phyloP scores from a whole-genome alignment of 441 rosid genomes.

The Bruguiera hainesii region DNA sequence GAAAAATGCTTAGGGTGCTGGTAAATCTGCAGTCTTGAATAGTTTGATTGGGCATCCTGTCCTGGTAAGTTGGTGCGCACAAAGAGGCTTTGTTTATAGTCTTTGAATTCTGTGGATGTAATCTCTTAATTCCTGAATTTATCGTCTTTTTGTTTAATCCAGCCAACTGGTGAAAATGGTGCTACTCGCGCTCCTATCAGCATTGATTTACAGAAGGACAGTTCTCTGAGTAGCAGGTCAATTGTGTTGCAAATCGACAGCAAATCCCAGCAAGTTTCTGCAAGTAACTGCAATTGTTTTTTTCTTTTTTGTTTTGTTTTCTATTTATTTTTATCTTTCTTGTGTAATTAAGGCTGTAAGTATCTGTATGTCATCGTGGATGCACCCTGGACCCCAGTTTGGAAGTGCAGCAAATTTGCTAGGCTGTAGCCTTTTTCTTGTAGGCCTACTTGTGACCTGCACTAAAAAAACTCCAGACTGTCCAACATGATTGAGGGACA shows the following conservation, averaged over 20 bases:
- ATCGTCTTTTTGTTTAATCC: constrained; percentile 18
- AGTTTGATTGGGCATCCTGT: constrained; percentile 95
- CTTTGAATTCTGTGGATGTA: too few relatives aligned
- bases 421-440: too few relatives aligned
- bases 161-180: constrained; percentile 98
- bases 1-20: constrained; percentile 63
- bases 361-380: too few relatives aligned
- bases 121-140: neutral
- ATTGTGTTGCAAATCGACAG: constrained; percentile 73
- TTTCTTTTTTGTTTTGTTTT: neutral
- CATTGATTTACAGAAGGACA: constrained; percentile 61
- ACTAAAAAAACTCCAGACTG: too few relatives aligned
- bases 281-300: constrained; percentile 48
- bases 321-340: constrained; percentile 9
- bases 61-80: constrained; percentile 8
- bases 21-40: constrained; percentile 87
- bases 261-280: constrained; percentile 83
- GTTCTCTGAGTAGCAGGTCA: constrained; percentile 64
- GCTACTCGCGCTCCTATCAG: constrained; percentile 92
- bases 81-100: too few relatives aligned
- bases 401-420: too few relatives aligned
- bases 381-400: too few relatives aligned
- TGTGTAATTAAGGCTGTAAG: neutral
- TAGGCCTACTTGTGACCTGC: too few relatives aligned
- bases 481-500: too few relatives aligned